Conservation (phyloP, 768 basidiomycete genomes). For the Multifurca ochricompacta region DNA sequence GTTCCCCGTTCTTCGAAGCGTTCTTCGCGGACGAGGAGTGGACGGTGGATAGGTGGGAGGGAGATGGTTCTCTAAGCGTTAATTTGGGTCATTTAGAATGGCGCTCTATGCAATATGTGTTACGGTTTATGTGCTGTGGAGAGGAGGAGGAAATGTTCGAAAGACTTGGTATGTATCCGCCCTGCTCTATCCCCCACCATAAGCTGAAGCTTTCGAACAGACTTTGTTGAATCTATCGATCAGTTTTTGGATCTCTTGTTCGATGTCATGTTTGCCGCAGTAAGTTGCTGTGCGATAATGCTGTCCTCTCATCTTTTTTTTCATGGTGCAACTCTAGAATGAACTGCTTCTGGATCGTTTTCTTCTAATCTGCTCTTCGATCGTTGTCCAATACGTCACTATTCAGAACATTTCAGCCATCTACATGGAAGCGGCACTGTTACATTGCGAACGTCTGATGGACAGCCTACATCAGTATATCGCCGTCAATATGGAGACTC, state of each 20-base stretch:
- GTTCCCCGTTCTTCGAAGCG: slow-evolving; percentile 74
- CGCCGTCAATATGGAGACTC: slow-evolving; percentile 73
- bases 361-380: slow-evolving; percentile 70
- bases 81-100: slow-evolving; percentile 66
- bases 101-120: slow-evolving; percentile 66
- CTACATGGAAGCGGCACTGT: slow-evolving; percentile 74
- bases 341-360: slow-evolving; percentile 86
- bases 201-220: slow-evolving; percentile 29
- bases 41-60: slow-evolving; percentile 53
- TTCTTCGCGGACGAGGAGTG: slow-evolving; percentile 82
- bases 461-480: slow-evolving; percentile 74
- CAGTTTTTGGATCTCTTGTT: slow-evolving; percentile 82
- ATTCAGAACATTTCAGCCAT: slow-evolving; percentile 73
- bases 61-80: slow-evolving; percentile 49
- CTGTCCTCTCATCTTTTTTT: not conserved
- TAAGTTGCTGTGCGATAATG: slow-evolving; percentile 30
- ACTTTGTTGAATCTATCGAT: slow-evolving; percentile 57
- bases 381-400: slow-evolving; percentile 60
- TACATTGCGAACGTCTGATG: slow-evolving; percentile 60
- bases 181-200: not conserved
- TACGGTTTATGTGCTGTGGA: slow-evolving; percentile 74
- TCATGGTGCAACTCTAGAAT: slow-evolving; percentile 39
- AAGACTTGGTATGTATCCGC: slow-evolving; percentile 44
- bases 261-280: slow-evolving; percentile 77
- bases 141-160: slow-evolving; percentile 61